Conservation (phyloP, 371 early-diverging fungal genomes). For the Rhizopus delemar region DNA sequence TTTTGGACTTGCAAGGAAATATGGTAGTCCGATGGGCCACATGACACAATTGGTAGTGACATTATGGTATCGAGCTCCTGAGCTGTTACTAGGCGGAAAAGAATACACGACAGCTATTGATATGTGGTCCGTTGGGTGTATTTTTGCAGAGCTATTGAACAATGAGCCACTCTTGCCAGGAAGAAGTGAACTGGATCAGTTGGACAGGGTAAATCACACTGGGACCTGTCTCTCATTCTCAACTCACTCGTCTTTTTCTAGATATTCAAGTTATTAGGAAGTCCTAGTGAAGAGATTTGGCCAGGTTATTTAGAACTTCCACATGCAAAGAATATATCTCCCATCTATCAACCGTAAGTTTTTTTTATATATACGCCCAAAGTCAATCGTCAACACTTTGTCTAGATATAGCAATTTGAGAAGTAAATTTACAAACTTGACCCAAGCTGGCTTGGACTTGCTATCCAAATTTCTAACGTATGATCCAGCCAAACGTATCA, state of each 20-base stretch:
- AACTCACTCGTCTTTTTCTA: conserved; percentile 14
- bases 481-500: conserved; percentile 86
- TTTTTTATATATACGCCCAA: neutral
- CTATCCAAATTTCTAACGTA: conserved; percentile 79
- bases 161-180: conserved; percentile 77
- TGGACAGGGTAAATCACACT: conserved; percentile 56
- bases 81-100: conserved; percentile 91
- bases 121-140: conserved; percentile 97
- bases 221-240: neutral
- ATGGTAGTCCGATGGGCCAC: conserved; percentile 70
- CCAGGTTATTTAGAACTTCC: conserved; percentile 71
- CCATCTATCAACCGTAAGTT: conserved; percentile 43
- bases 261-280: conserved; percentile 77
- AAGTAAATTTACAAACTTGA: conserved; percentile 66
- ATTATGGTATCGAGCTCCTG: conserved; percentile 97
- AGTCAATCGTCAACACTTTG: neutral
- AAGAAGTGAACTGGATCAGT: conserved; percentile 79
- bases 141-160: conserved; percentile 86
- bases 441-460: conserved; percentile 81
- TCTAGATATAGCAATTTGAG: conserved; percentile 56
- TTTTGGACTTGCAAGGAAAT: conserved; percentile 82
- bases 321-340: conserved; percentile 72
- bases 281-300: conserved; percentile 74
- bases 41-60: conserved; percentile 92
- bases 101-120: conserved; percentile 95